These are phyloP conservation scores for Aspergillus sp. DNA, from an alignment of 2,329 filamentous ascomycete species.

Conservation along the genomic window DNA sequence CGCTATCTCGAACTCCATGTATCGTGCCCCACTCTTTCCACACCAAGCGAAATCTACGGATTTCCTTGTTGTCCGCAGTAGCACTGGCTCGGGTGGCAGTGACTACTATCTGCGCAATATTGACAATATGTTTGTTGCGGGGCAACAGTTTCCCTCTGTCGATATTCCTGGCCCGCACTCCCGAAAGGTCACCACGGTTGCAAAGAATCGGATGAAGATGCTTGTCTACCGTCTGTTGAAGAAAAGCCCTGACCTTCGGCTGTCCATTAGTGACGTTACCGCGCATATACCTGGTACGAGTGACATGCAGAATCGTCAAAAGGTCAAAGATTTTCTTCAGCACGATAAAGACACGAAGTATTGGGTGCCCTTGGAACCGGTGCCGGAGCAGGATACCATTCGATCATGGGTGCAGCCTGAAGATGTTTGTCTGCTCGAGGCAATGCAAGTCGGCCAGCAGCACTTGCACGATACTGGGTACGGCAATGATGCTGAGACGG, in stretches of 20 bases:
- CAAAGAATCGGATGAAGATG: constrained; percentile 96
- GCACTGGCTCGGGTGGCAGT: constrained; percentile 74
- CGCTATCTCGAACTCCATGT: constrained; percentile 93
- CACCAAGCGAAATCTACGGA: constrained; percentile 76
- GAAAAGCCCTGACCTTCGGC: constrained; percentile 67
- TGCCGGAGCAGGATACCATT: constrained; percentile 78
- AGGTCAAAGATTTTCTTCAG: constrained; percentile 92
- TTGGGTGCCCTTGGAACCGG: constrained; percentile 76
- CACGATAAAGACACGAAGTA: constrained; percentile 87
- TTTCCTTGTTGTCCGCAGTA: constrained; percentile 82
- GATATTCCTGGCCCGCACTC: constrained; percentile 94
- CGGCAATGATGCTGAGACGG: constrained; percentile 66
- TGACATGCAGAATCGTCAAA: constrained; percentile 92
- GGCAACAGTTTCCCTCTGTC: constrained; percentile 87
- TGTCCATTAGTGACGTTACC: constrained; percentile 81
- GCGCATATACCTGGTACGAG: constrained; percentile 90
- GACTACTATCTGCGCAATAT: constrained; percentile 84
- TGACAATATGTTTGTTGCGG: constrained; percentile 86
- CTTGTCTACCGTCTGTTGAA: constrained; percentile 86
- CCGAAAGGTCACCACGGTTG: constrained; percentile 92
- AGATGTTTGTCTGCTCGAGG: constrained; percentile 89
- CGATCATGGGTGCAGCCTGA: constrained; percentile 91
- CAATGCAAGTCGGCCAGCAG: constrained; percentile 93
- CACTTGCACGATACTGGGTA: constrained; percentile 90
- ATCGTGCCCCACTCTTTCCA: constrained; percentile 87